These are phyloP conservation scores for Cetradonia linearis DNA, from an alignment of 495 filamentous ascomycete species.

Conservation along the genomic window DNA sequence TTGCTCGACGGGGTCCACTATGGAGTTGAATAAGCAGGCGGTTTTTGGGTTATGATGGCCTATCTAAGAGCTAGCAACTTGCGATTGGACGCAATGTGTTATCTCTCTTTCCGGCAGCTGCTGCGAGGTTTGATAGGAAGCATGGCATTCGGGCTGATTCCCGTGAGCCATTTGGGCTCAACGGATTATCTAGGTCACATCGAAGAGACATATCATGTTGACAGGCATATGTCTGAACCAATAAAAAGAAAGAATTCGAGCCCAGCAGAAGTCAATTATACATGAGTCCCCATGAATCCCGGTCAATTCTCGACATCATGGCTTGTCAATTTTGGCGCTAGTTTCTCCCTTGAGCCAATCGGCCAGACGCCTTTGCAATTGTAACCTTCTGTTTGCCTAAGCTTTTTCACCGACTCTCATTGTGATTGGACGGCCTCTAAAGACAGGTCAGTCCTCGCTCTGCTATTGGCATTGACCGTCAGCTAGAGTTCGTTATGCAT, in stretches of 20 bases:
- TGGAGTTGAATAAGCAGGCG: conserved; percentile 11
- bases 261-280: background rate
- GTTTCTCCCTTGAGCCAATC: background rate
- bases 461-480: too few species aligned
- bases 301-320: background rate
- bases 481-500: background rate
- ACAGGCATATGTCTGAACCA: background rate
- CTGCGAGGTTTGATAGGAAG: background rate
- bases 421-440: background rate
- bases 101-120: conserved; percentile 2
- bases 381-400: background rate
- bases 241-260: background rate
- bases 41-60: conserved; percentile 1
- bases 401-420: background rate
- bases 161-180: background rate
- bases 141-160: conserved; percentile 1
- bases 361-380: background rate
- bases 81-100: conserved; percentile 11
- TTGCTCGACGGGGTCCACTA: conserved; percentile 11
- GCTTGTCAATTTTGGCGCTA: background rate
- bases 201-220: background rate
- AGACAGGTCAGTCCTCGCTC: background rate
- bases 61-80: conserved; percentile 1
- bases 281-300: background rate
- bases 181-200: background rate